These are phyloP conservation scores for Coniochaeta prunicola DNA, from an alignment of 2,329 filamentous ascomycete species.

Conservation along the genomic window DNA sequence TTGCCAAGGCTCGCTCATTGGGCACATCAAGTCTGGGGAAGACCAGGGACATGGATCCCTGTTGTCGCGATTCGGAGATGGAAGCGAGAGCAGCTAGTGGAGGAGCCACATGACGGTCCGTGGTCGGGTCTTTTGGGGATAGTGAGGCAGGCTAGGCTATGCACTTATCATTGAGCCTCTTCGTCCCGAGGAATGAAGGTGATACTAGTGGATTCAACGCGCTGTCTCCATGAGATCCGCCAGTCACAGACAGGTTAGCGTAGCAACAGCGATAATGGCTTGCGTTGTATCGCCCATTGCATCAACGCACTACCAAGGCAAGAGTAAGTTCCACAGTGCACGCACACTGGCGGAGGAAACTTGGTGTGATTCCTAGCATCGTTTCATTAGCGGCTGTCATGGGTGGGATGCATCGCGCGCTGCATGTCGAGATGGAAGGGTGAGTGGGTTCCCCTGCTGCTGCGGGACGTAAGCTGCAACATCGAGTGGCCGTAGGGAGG, in stretches of 20 bases:
- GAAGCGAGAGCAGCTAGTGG: not conserved
- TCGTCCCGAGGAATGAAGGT: not conserved
- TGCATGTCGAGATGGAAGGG: not conserved
- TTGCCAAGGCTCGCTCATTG: not conserved
- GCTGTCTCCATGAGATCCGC: not conserved
- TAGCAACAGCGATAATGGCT: not conserved
- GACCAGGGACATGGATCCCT: not conserved
- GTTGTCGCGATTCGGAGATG: not conserved
- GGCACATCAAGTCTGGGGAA: not conserved
- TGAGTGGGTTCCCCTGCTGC: not conserved
- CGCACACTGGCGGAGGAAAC: not conserved
- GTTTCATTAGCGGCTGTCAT: not conserved
- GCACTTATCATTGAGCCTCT: not conserved
- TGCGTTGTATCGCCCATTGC: not conserved
- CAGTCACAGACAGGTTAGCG: not conserved
- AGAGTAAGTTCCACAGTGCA: not conserved
- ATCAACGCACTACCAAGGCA: not conserved
- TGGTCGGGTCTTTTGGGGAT: not conserved
- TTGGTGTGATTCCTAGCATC: not conserved
- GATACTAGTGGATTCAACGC: not conserved
- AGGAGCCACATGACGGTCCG: slow-evolving; percentile 2
- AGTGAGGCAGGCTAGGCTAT: not conserved
- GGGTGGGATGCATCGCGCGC: not conserved
- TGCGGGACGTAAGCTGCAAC: not conserved
- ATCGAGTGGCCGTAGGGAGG: not conserved